Conservation (phyloP, 2,329 filamentous ascomycete species). For the Ambrosiella beaveri region DNA sequence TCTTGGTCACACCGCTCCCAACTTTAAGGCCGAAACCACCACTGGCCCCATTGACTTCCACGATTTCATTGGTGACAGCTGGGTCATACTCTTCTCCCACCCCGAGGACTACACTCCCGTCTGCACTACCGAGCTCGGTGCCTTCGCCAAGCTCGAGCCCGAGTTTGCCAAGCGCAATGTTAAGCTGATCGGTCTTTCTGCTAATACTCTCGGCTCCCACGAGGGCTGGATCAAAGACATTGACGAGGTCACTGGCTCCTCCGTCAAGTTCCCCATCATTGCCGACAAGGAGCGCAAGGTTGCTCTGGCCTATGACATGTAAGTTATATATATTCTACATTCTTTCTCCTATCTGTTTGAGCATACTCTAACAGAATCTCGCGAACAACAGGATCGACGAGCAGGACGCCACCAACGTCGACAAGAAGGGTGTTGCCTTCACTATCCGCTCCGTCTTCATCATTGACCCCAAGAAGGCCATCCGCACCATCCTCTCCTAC, state of each 20-base stretch:
- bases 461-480: conserved; percentile 86
- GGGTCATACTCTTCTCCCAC: conserved; percentile 73
- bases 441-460: conserved; percentile 91
- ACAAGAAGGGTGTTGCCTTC: conserved; percentile 70
- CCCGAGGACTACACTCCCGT: conserved; percentile 86
- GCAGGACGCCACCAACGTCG: conserved; percentile 67
- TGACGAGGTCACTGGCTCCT: conserved; percentile 55
- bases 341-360: too few relatives aligned
- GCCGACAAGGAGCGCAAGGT: conserved; percentile 64
- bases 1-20: conserved; percentile 52
- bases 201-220: conserved; percentile 73
- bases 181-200: conserved; percentile 80
- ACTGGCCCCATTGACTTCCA: conserved; percentile 66
- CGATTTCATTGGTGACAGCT: conserved; percentile 61
- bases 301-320: conserved; percentile 64
- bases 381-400: conserved; percentile 45
- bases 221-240: conserved; percentile 84
- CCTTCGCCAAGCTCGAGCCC: conserved; percentile 73
- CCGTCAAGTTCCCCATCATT: conserved; percentile 62
- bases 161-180: conserved; percentile 77
- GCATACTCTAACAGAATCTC: conserved; percentile 11
- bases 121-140: conserved; percentile 88
- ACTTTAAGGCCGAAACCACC: conserved; percentile 72
- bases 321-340: conserved; percentile 17
- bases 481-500: conserved; percentile 83